Base-by-base conservation (phyloP, 495 filamentous ascomycete genomes). In the Daldinia caldariorum region DNA sequence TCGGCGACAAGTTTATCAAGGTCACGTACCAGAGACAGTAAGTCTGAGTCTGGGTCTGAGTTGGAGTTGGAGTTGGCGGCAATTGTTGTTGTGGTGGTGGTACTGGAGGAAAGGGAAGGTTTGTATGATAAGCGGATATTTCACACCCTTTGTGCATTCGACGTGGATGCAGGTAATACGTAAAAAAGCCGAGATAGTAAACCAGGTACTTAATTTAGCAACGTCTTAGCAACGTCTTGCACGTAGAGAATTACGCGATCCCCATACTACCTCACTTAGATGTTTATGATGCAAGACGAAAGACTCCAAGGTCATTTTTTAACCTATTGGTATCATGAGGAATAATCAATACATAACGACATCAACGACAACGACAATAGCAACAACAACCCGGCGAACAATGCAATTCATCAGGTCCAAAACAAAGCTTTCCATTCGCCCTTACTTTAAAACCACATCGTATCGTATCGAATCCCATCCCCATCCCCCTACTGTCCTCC, bases 11-110 rank as follows among this genome's bases (percentile, higher is more conserved):
- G 77, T 75, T 80, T 14, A 86, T 89, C 74, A 93, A 93, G 79
- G 92, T 94, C 62, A 97, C 94, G 16, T 98, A 94, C 82, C 94
- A 97, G 83, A 87, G 94, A 72, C 92, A 97, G 84, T 94, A 85
- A 22, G 18, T 29, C 12, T 14, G 14, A 74, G 41, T 13, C 31
- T 26, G 53, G 7, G 14, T 26, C 3, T 1, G 7, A 7, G 58
- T 13, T 57, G 8, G 26, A 3, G 22, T 16, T 20, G 18, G 26
- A 26, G 3, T 26, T 26, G 26, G 26, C 3, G 26, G 26, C 26
- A 3, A 3, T 26, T 26, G 26, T 26, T 26, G 26, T 26, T 26
- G 3, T 16, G 7, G 58, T 22, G 12, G 65, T 14, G 38, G 56
- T 7, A 35, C n/a, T n/a, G n/a, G n/a, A n/a, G n/a, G 22, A 55